phyloP scores from a whole-genome alignment of 176 grass and related monocot species.

The Oryza australiensis region DNA sequence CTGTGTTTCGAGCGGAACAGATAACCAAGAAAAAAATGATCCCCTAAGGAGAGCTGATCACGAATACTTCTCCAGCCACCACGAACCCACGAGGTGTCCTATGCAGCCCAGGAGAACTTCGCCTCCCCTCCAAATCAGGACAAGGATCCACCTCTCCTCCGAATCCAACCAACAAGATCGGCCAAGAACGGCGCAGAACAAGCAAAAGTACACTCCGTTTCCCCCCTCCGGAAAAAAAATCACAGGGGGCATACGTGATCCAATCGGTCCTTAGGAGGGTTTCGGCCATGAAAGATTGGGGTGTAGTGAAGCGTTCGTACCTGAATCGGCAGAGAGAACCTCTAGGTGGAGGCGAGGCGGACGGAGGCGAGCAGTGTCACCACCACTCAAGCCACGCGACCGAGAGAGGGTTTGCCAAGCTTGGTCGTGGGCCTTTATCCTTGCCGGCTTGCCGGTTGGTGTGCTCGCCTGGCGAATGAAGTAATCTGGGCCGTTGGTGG shows the following conservation, averaged over 20 bases:
- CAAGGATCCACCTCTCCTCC: not conserved
- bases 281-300: not conserved
- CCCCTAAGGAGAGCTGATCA: not conserved
- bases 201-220: not conserved
- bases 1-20: too few species aligned
- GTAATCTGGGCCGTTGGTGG: not conserved
- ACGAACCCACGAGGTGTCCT: not conserved
- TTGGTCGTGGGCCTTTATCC: constrained; percentile 10
- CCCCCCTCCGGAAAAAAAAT: not conserved
- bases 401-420: not conserved
- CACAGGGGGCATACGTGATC: not conserved
- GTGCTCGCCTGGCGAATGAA: not conserved
- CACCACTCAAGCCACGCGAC: constrained; percentile 15
- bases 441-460: not conserved
- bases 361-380: not conserved
- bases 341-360: not conserved
- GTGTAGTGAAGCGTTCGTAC: not conserved
- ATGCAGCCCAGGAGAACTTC: not conserved
- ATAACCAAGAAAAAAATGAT: not conserved
- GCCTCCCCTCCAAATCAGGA: not conserved
- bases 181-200: constrained; percentile 7
- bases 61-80: not conserved
- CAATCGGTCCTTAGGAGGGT: not conserved
- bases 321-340: constrained; percentile 7
- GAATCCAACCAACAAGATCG: constrained; percentile 2